A percentile compares a stretch with the other conserved stretches of the same genome.
phyloP scores from a whole-genome alignment of 2,329 filamentous ascomycete genomes.

The Pseudogymnoascus sp. region DNA sequence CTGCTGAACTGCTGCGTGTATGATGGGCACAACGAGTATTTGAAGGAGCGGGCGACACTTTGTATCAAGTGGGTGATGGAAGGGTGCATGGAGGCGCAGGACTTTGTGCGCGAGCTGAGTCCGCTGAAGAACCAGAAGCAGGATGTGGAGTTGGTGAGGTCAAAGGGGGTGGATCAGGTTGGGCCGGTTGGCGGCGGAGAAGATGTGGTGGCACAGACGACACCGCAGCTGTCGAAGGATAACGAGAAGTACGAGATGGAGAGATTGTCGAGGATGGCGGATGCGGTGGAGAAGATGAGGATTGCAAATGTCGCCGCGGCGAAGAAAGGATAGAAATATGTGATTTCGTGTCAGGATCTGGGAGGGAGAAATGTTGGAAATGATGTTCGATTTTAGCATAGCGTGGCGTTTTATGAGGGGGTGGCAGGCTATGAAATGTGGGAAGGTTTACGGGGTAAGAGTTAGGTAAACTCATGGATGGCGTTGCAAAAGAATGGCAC shows the following conservation, averaged over 20 bases:
- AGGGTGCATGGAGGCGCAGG: slow-evolving; percentile 64
- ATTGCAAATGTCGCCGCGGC: neutral
- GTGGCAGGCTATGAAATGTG: neutral
- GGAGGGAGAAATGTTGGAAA: neutral
- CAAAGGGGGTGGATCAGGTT: neutral
- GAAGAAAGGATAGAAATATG: neutral
- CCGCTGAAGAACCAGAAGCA: slow-evolving; percentile 15
- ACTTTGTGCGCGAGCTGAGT: slow-evolving; percentile 53
- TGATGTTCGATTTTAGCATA: slow-evolving; percentile 5
- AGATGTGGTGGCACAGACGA: neutral
- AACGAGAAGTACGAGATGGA: neutral
- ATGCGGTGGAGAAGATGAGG: slow-evolving; percentile 9
- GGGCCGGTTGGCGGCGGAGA: neutral
- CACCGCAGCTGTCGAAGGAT: neutral
- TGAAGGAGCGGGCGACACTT: slow-evolving; percentile 83
- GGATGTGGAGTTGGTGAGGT: slow-evolving; percentile 5
- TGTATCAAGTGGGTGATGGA: slow-evolving; percentile 79
- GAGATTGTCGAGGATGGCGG: neutral
- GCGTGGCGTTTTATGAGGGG: neutral
- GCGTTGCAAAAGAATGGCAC: neutral
- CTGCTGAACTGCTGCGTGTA: slow-evolving; percentile 84
- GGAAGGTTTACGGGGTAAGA: neutral
- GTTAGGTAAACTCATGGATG: neutral
- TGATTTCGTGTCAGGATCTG: neutral
- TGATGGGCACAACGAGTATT: slow-evolving; percentile 89